A percentile compares a stretch with the other conserved stretches of the same genome.
phyloP scores from a whole-genome alignment of 306 rosid species.

The Lithocarpus polystachyus region DNA sequence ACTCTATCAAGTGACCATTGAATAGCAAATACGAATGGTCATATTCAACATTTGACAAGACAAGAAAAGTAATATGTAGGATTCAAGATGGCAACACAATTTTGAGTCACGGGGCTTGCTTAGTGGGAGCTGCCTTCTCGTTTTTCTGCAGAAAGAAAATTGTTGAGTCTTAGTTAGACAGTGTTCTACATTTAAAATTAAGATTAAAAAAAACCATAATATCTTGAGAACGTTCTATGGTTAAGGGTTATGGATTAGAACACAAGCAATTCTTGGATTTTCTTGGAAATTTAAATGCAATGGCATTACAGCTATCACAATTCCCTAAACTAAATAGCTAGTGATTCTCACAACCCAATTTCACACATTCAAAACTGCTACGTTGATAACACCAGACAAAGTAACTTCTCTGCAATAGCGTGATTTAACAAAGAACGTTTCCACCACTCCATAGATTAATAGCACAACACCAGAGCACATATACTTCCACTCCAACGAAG shows the following conservation, averaged over 20 bases:
- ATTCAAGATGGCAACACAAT: neutral
- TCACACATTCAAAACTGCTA: neutral
- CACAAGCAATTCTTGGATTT: neutral
- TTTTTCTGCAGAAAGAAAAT: conserved; percentile 45
- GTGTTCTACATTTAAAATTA: neutral
- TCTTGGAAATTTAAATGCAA: neutral
- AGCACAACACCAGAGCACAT: neutral
- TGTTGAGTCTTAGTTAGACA: neutral
- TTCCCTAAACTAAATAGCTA: neutral
- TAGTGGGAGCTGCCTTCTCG: conserved; percentile 32
- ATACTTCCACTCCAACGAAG: neutral
- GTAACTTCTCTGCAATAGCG: neutral
- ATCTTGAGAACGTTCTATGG: neutral
- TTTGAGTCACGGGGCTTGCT: conserved; percentile 40
- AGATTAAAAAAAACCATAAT: neutral
- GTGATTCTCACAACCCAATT: neutral
- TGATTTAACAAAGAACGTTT: neutral
- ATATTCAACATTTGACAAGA: neutral
- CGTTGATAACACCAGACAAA: neutral
- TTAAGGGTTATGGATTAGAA: neutral
- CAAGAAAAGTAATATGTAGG: neutral
- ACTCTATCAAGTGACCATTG: conserved; percentile 5
- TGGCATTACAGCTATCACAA: neutral
- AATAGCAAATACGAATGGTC: neutral
- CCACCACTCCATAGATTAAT: neutral